Conservation (phyloP, 768 basidiomycete genomes). For the Boletales sp. region DNA sequence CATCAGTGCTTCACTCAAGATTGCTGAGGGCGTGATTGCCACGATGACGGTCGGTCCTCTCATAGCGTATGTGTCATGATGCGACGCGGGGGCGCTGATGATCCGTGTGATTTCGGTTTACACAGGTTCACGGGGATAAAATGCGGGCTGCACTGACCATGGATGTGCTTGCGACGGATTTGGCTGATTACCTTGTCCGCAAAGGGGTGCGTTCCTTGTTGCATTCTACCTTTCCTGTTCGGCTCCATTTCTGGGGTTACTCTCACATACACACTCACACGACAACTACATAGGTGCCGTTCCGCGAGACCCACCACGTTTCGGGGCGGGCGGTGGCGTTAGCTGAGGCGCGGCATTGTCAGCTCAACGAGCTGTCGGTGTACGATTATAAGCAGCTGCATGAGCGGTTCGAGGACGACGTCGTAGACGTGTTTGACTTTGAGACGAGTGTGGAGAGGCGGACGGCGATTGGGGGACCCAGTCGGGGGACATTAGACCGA, state of each 20-base stretch:
- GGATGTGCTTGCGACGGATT: constrained; percentile 98
- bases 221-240: background rate
- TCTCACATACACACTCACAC: background rate
- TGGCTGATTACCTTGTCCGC: constrained; percentile 97
- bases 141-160: constrained; percentile 91
- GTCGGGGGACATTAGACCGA: constrained; percentile 75
- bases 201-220: constrained; percentile 73
- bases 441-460: constrained; percentile 93
- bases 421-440: constrained; percentile 86
- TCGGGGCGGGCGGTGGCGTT: constrained; percentile 95
- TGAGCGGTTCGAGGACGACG: constrained; percentile 76
- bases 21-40: constrained; percentile 91
- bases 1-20: constrained; percentile 80
- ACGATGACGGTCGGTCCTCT: constrained; percentile 68
- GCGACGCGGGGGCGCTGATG: background rate
- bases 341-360: constrained; percentile 78
- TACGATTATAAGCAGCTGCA: constrained; percentile 76
- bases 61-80: background rate
- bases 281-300: constrained; percentile 67
- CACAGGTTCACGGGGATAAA: constrained; percentile 81
- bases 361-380: constrained; percentile 76
- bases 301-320: constrained; percentile 98
- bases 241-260: too few relatives aligned
- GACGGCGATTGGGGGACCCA: constrained; percentile 89
- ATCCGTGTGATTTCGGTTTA: background rate